Percentiles rank a stretch among this genome's conserved stretches.
These are phyloP conservation scores for Ceratocystis colombiana DNA, from an alignment of 2,329 filamentous ascomycete species.

Conservation along the genomic window DNA sequence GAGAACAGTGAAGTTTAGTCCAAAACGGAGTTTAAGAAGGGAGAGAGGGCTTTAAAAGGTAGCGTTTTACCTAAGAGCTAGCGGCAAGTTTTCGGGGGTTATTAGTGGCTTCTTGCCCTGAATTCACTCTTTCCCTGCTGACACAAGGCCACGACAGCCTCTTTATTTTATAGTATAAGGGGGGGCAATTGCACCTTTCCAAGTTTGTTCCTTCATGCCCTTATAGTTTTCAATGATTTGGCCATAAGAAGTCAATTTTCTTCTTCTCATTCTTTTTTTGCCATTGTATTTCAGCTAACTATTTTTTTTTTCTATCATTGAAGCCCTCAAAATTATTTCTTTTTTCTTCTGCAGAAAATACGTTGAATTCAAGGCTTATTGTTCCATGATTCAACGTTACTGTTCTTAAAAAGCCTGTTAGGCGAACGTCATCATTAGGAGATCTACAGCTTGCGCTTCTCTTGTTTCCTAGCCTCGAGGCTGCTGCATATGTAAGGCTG, in stretches of 20 bases:
- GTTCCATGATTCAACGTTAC: no score
- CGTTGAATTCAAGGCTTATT: no score
- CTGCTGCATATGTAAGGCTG: no score
- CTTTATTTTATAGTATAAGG: background rate
- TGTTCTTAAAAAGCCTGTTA: no score
- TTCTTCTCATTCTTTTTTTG: background rate
- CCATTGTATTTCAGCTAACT: background rate
- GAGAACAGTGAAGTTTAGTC: no score
- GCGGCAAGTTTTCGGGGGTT: background rate
- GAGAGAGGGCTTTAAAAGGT: no score
- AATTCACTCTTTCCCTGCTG: no score
- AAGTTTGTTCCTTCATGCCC: background rate
- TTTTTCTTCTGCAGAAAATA: background rate
- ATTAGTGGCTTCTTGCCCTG: background rate
- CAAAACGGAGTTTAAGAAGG: no score
- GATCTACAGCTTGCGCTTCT: no score
- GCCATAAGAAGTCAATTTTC: background rate
- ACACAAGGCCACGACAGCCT: constrained; percentile 9
- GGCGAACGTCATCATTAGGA: no score
- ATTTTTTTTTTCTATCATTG: background rate
- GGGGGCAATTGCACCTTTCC: background rate
- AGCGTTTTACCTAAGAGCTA: background rate
- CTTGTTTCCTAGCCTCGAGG: no score
- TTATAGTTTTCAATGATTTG: background rate
- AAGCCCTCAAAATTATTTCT: background rate